Evolutionary conservation across 495 filamentous ascomycete species (phyloP), one percentile per base, ranked within the genome.

Genomic region (Trypethelium eluteriae): DNA sequence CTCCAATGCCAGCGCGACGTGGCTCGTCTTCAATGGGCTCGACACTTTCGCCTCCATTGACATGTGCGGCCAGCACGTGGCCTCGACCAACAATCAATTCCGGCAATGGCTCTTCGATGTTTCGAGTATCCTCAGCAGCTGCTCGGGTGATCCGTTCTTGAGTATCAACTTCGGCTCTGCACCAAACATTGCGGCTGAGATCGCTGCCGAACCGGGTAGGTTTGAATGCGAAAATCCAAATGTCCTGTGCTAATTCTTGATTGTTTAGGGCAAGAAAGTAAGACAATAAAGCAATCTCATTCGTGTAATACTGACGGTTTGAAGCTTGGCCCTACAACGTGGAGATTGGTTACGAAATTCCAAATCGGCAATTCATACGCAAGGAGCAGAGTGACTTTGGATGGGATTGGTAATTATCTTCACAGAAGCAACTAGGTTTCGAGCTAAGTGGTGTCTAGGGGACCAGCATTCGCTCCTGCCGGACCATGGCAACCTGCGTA

Each of bases 321-420:
- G 11, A 78, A 75, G 67, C 66, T 44, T 74, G 74, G 71, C 72
- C 72, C 44, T 50, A 25, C 62, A 67, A 62, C n/a, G 73, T 72
- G 5, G 63, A 76, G 71, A 59, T 53, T n/a, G 18, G 76, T 0
- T 83, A 77, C 65, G 81, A 85, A 66, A 86, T 87, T 65, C 72
- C 78, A 0, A 82, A 86, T 65, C 79, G 85, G 3, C 81, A 83
- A 76, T 88, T 83, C 62, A 85, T 88, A 53, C 84, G 87, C 41
- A 89, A 89, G 72, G 83, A 89, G 67, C 86, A 89, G 69, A 86
- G 80, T 10, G 87, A 89, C 68, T 88, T 89, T 71, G 87, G 87
- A 10, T 89, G 86, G 86, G 87, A 88, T 67, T 89, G 44, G 39
- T 49, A 35, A 63, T 1, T 9, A 2, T 9, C 38, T n/a, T 44